Percentiles rank a stretch among this genome's conserved stretches.
Conservation (phyloP, 2,329 filamentous ascomycete genomes). For the Coniella vitis region DNA sequence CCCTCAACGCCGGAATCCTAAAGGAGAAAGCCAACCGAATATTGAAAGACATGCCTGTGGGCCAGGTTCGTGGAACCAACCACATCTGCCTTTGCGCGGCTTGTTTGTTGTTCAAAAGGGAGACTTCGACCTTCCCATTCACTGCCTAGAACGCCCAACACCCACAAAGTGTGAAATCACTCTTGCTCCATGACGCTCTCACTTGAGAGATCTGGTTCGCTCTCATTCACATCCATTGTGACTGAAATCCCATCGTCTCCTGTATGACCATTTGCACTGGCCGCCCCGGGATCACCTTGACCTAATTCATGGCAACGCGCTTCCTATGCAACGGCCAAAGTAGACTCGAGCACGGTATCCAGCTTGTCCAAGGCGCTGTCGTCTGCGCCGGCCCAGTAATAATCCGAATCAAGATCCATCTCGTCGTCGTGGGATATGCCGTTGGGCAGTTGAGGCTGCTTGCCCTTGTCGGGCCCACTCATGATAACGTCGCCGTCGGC, state of each 20-base stretch:
- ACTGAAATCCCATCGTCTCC: too few species aligned
- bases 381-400: slow-evolving; percentile 58
- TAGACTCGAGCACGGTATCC: slow-evolving; percentile 51
- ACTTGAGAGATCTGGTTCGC: too few species aligned
- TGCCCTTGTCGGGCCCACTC: slow-evolving; percentile 27
- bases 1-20: background rate
- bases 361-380: slow-evolving; percentile 43
- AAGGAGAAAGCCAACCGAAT: too few species aligned
- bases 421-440: slow-evolving; percentile 40
- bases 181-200: too few species aligned
- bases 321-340: slow-evolving; percentile 38
- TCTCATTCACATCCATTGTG: too few species aligned
- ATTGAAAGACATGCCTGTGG: too few species aligned
- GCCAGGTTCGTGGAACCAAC: too few species aligned
- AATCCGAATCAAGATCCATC: slow-evolving; percentile 55
- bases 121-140: too few species aligned
- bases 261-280: background rate
- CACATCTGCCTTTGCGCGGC: too few species aligned
- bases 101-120: too few species aligned
- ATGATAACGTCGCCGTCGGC: slow-evolving; percentile 26
- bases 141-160: too few species aligned
- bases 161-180: too few species aligned
- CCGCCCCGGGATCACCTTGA: background rate
- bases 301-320: background rate
- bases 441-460: slow-evolving; percentile 36